phyloP scores from a whole-genome alignment of 257 asterid species.

The Rhazya stricta region DNA sequence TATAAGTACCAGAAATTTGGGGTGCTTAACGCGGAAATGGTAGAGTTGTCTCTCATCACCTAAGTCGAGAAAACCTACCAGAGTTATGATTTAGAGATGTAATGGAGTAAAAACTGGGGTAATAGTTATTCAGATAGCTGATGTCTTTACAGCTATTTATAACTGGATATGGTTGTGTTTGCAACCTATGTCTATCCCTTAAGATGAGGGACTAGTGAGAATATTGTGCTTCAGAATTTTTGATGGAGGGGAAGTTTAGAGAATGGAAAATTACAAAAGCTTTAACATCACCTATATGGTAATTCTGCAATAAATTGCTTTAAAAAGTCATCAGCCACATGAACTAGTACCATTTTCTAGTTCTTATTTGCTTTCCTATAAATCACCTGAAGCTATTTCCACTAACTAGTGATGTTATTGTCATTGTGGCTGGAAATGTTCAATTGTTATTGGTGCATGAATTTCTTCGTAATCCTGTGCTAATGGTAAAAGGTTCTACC shows the following conservation, averaged over 20 bases:
- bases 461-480: too few species aligned
- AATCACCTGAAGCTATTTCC: too few species aligned
- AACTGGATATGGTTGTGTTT: not conserved
- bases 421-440: too few species aligned
- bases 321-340: not conserved
- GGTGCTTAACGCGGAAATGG: not conserved
- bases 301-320: not conserved
- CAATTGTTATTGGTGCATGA: too few species aligned
- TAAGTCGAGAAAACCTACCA: not conserved
- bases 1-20: not conserved
- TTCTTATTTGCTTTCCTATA: not conserved
- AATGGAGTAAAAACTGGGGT: not conserved
- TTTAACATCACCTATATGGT: not conserved
- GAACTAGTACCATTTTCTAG: not conserved
- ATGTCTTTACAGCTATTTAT: not conserved
- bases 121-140: not conserved
- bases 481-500: too few species aligned
- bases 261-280: not conserved
- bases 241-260: too few species aligned
- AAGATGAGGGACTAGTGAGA: not conserved
- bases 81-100: not conserved
- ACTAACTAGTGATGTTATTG: too few species aligned
- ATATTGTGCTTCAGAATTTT: too few species aligned
- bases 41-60: not conserved
- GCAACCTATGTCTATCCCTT: not conserved